phyloP scores from a whole-genome alignment of 306 rosid species.

The Lathyrus oleraceus region DNA sequence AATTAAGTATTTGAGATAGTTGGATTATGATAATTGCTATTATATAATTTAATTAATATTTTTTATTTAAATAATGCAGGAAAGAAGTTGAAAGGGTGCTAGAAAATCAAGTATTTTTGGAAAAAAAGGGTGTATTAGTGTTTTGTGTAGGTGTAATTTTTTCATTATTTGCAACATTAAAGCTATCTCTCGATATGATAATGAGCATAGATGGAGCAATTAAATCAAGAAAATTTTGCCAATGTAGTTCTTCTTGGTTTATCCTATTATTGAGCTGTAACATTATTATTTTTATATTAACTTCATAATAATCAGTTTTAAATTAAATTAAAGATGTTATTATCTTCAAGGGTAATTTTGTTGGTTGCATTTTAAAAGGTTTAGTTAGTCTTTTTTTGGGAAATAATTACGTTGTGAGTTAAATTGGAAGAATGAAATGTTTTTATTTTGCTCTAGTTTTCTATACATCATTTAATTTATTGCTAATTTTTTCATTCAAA shows the following conservation, averaged over 20 bases:
- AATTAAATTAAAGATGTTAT: conserved; percentile 16
- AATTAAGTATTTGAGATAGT: background rate
- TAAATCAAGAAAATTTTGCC: conserved; percentile 63
- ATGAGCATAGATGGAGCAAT: conserved; percentile 47
- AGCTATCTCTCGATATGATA: conserved; percentile 52
- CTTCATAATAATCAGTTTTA: conserved; percentile 45
- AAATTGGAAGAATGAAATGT: background rate
- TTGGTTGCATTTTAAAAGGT: background rate
- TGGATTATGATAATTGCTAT: background rate
- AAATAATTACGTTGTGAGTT: too few relatives aligned
- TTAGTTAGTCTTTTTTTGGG: background rate
- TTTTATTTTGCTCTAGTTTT: background rate
- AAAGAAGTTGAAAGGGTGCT: conserved; percentile 63
- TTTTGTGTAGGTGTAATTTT: conserved; percentile 61
- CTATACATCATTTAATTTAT: too few relatives aligned
- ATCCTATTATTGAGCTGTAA: conserved; percentile 59
- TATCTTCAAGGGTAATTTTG: conserved; percentile 9
- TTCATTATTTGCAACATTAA: conserved; percentile 57
- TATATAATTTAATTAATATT: background rate
- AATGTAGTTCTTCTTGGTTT: conserved; percentile 62
- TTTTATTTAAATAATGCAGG: conserved; percentile 51
- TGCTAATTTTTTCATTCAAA: background rate
- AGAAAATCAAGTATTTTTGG: conserved; percentile 65
- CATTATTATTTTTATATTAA: conserved; percentile 60
- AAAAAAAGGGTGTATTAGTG: conserved; percentile 59